Base-by-base conservation (phyloP, 2,329 filamentous ascomycete species). In the Coniochaeta hoffmannii region DNA sequence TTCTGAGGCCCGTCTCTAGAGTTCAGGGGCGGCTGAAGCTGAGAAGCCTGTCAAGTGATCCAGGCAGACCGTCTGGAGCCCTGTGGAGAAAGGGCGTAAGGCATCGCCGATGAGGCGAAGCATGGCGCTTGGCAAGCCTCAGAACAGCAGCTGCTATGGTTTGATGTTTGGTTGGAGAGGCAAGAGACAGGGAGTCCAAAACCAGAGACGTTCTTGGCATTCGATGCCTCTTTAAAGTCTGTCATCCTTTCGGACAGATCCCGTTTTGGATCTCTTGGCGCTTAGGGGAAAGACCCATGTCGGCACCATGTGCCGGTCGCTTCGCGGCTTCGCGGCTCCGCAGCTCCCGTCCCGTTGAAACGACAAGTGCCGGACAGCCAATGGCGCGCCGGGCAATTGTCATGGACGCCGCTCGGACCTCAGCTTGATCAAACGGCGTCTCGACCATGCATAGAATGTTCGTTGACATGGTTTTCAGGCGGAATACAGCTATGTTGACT, bases 311-410 rank as follows among this genome's bases (percentile, higher is more conserved):
- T 46, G 41, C 41, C 41, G 41, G 41, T 46, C 41, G 22, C 30
- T 34, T 34, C 28, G 55, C 57, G 59, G 22, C 30, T 34, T 34
- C 28, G 55, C 57, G 59, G 57, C 51, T 56, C 35, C 28, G 31
- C 54, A 53, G 34, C 41, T 59, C 55, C 62, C 59, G 58, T 49
- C 30, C 30, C 35, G 56, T 61, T 56, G 61, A 64, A 62, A 63
- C 61, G 57, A 14, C 14, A 31, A 15, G 41, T 28, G 41, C 41
- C 22, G 22, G 32, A 28, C 22, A 53, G 54, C 61, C 61, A 61
- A 60, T 50, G 11, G 41, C 17, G 19, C 8, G 28, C 8, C 24
- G n/a, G 54, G 14, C 12, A 32, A 28, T 35, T 32, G 49, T 17
- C 28, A 17, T 15, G 28, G 22, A 56, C 46, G 12, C 34, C 46